Conservation (phyloP, 73 alveolate genomes). For the Paramecium caudatum region DNA sequence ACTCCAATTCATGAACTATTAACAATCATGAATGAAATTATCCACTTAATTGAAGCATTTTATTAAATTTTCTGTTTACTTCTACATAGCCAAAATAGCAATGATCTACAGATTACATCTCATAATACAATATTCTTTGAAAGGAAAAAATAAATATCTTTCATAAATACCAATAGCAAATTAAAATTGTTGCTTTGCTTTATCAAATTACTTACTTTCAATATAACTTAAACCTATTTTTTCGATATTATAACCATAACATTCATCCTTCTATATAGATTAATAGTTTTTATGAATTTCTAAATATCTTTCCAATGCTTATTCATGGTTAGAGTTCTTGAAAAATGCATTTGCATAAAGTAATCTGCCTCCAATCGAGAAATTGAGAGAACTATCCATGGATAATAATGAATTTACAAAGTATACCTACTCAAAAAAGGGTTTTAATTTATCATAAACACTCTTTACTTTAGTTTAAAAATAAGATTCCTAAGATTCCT, state of each 20-base stretch:
- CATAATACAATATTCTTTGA: background rate
- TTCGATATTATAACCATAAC: slow-evolving; percentile 42
- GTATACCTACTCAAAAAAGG: slow-evolving; percentile 40
- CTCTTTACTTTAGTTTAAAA: background rate
- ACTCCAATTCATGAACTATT: slow-evolving; percentile 44
- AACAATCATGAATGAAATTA: background rate
- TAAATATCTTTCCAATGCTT: background rate
- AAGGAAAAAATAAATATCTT: slow-evolving; percentile 38
- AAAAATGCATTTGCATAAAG: background rate
- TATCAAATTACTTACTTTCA: background rate
- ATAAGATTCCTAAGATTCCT: background rate
- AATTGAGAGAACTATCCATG: background rate
- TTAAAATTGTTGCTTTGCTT: slow-evolving; percentile 24
- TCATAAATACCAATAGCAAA: slow-evolving; percentile 56
- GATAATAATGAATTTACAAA: background rate
- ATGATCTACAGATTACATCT: slow-evolving; percentile 5
- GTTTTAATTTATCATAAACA: slow-evolving; percentile 48
- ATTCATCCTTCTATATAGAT: slow-evolving; percentile 36
- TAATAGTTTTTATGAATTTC: background rate
- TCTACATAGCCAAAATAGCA: background rate
- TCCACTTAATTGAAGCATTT: slow-evolving; percentile 7
- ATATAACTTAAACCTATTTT: background rate
- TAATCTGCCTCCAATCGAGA: background rate
- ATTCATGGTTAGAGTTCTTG: background rate
- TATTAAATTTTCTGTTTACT: background rate